These are phyloP conservation scores for Psilocybe tampanensis DNA, from an alignment of 768 basidiomycete species.

Conservation along the genomic window DNA sequence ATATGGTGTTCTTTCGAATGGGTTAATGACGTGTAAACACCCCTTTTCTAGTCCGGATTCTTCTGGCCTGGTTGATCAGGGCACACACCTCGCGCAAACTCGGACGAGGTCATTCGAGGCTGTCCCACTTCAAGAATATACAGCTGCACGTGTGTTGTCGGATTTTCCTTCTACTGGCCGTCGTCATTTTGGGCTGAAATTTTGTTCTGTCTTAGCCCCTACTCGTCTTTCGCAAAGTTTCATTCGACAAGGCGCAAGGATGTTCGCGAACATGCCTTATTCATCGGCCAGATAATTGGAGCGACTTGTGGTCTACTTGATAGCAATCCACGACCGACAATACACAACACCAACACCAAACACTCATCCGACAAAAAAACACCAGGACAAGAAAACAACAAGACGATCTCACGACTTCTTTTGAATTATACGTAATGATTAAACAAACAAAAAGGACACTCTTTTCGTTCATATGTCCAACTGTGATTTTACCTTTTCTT, in stretches of 20 bases:
- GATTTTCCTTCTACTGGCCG: slow-evolving; percentile 7
- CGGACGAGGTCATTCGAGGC: slow-evolving; percentile 81
- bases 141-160: slow-evolving; percentile 70
- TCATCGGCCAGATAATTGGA: slow-evolving; percentile 5
- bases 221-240: slow-evolving; percentile 56
- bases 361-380: too few relatives aligned
- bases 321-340: neutral
- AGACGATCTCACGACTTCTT: neutral
- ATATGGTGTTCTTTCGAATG: too few relatives aligned
- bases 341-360: too few relatives aligned
- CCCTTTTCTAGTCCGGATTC: slow-evolving; percentile 47
- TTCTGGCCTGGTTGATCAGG: slow-evolving; percentile 58
- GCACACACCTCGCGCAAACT: slow-evolving; percentile 69
- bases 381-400: too few relatives aligned
- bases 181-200: slow-evolving; percentile 11
- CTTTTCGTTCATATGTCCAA: neutral
- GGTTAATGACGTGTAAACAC: slow-evolving; percentile 1
- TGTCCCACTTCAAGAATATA: slow-evolving; percentile 69
- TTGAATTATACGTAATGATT: neutral
- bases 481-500: neutral
- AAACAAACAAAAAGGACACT: neutral
- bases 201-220: slow-evolving; percentile 30
- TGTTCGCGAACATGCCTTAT: slow-evolving; percentile 38
- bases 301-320: neutral
- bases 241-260: slow-evolving; percentile 54